Evolutionary conservation across 2,329 filamentous ascomycete genomes (phyloP), one percentile per base, ranked within the genome.

Genomic region (Dactylellina sp.): DNA sequence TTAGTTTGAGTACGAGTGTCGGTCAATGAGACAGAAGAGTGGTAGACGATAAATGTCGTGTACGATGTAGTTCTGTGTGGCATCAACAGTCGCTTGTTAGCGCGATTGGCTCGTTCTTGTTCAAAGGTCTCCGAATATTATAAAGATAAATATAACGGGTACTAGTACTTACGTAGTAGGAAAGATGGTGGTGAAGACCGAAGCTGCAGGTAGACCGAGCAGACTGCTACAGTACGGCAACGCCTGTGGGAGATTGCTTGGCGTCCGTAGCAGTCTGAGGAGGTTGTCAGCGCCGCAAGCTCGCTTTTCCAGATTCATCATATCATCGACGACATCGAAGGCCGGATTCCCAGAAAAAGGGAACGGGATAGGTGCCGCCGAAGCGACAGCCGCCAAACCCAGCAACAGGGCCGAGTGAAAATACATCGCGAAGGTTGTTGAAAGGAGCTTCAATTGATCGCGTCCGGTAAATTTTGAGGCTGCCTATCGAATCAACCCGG

Each of bases 171-270:
- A 70, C 64, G 46, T 37, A 1, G 64, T 60, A 2, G 55, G 55
- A 2, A 14, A 35, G 5, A 70, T 20, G 2, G 64, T 70, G 12
- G 64, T 49, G 24, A 52, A 60, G 20, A 46, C 11, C 18, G 37
- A 24, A n/a, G 7, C 7, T 4, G 14, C 28, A 12, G 64, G 44
- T 2, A 32, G 18, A 0, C 39, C 47, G 18, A 70, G 53, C 11
- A 53, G 18, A 24, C 28, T 44, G 20, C 63, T 68, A 20, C 63
- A 68, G 28, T 37, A 68, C 14, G 63, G 63, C 14, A 68, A 9
- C 2, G 64, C 46, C 2, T 70, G 52, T 1, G 55, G 46, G 2
- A 70, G 20, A 32, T 70, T 70, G 11, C n/a, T 18, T 3, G 63
- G 63, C 0, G 42, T 52, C 9, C 64, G 44, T 7, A 70, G n/a